These are phyloP conservation scores for Populus ilicifolia DNA, from an alignment of 345 rosid genomes.

Conservation along the genomic window DNA sequence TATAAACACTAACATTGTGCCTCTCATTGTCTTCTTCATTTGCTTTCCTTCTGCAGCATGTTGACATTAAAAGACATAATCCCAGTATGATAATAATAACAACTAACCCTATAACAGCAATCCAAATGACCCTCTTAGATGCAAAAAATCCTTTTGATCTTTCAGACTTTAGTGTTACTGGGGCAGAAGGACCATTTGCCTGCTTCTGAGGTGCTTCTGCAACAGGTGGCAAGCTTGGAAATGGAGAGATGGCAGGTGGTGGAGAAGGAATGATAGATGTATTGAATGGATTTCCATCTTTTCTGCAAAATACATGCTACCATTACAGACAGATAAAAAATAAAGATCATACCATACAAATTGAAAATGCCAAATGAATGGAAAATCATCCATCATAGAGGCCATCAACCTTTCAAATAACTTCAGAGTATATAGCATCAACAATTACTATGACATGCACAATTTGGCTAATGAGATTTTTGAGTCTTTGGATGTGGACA, in stretches of 20 bases:
- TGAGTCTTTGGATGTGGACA: not conserved
- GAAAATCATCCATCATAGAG: not conserved
- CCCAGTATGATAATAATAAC: constrained; percentile 35
- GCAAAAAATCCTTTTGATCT: constrained; percentile 37
- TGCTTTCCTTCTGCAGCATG: constrained; percentile 38
- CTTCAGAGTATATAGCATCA: not conserved
- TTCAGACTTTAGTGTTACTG: constrained; percentile 35
- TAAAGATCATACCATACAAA: not conserved
- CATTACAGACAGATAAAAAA: constrained; percentile 1
- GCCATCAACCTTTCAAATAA: not conserved
- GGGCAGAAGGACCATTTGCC: constrained; percentile 13
- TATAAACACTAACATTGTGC: constrained; percentile 17
- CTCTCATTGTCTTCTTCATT: constrained; percentile 23
- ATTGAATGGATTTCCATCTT: constrained; percentile 90
- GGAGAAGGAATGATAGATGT: constrained; percentile 67
- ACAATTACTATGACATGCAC: not conserved
- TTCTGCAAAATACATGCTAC: constrained; percentile 43
- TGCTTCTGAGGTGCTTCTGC: constrained; percentile 21
- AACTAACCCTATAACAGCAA: constrained; percentile 42
- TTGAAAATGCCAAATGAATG: not conserved
- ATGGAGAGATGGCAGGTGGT: constrained; percentile 50
- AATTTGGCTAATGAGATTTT: not conserved
- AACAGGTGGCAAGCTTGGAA: constrained; percentile 42
- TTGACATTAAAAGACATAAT: constrained; percentile 42
- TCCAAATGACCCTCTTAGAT: constrained; percentile 35